These are phyloP conservation scores for Alternaria arborescens DNA, from an alignment of 2,329 filamentous ascomycete species.

Conservation along the genomic window DNA sequence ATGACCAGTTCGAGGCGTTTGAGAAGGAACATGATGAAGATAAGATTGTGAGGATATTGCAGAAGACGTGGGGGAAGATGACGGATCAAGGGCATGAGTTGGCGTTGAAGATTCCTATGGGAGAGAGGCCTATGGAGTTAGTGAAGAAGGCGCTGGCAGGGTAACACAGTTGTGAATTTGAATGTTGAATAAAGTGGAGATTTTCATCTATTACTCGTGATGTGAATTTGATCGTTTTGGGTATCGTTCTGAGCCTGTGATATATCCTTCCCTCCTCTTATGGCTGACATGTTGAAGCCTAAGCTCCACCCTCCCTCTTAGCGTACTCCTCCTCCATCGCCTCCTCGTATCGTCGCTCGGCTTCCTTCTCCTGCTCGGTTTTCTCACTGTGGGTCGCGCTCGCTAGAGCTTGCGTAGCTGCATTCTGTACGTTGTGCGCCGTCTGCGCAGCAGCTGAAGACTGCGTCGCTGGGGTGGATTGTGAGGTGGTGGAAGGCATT, in stretches of 20 bases:
- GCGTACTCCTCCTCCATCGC: conserved; percentile 53
- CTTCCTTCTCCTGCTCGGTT: conserved; percentile 43
- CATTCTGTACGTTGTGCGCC: conserved; percentile 31
- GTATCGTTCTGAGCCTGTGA: conserved; percentile 3
- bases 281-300: not conserved
- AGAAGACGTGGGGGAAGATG: conserved; percentile 56
- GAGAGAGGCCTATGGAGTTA: conserved; percentile 39
- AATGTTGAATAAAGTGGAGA: not conserved
- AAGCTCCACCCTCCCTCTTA: conserved; percentile 51
- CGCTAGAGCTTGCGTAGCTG: conserved; percentile 38
- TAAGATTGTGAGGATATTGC: conserved; percentile 69
- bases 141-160: conserved; percentile 46
- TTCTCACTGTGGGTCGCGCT: conserved; percentile 37
- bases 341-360: conserved; percentile 49
- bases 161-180: conserved; percentile 5
- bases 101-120: conserved; percentile 48
- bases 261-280: not conserved
- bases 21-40: conserved; percentile 76
- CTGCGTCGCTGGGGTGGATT: conserved; percentile 19
- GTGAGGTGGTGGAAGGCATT: conserved; percentile 30
- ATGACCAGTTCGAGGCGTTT: conserved; percentile 86
- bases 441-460: conserved; percentile 38
- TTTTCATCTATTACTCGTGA: no score
- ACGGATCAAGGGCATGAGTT: conserved; percentile 44
- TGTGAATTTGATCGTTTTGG: not conserved